Percentiles rank a stretch among this genome's conserved stretches.
phyloP scores from a whole-genome alignment of 768 basidiomycete species.

The Leccinum longicurvipes region DNA sequence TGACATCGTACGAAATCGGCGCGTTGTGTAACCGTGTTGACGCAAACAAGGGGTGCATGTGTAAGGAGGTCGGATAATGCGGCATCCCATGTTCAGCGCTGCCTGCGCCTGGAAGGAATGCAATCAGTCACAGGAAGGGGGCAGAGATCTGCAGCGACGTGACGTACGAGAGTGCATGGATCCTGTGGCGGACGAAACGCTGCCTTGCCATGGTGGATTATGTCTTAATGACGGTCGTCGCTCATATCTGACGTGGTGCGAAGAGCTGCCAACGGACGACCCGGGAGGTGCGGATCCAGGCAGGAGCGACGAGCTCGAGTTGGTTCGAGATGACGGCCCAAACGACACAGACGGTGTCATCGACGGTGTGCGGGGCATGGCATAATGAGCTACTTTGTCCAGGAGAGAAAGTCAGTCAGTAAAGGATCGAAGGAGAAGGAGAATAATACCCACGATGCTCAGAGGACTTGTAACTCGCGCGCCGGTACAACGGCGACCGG shows the following conservation, averaged over 20 bases:
- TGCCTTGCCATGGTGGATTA: slow-evolving; percentile 46
- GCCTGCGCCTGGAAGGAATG: slow-evolving; percentile 15
- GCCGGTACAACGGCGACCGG: slow-evolving; percentile 38
- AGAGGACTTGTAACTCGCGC: slow-evolving; percentile 42
- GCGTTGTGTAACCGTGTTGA: slow-evolving; percentile 53
- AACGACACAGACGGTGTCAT: slow-evolving; percentile 33
- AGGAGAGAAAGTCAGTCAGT: background rate
- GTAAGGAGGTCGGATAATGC: slow-evolving; percentile 35
- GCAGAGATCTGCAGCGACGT: background rate
- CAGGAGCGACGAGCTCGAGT: slow-evolving; percentile 48
- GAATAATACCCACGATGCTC: slow-evolving; percentile 42
- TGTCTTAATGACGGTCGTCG: slow-evolving; percentile 47
- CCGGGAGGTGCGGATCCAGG: slow-evolving; percentile 38
- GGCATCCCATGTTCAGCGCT: slow-evolving; percentile 23
- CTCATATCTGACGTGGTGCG: slow-evolving; percentile 38
- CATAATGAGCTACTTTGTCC: slow-evolving; percentile 28
- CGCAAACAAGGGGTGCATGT: slow-evolving; percentile 65
- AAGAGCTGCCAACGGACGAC: slow-evolving; percentile 39
- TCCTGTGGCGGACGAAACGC: slow-evolving; percentile 36
- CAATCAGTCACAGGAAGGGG: slow-evolving; percentile 1
- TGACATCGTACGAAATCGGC: slow-evolving; percentile 60
- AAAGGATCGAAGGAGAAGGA: background rate
- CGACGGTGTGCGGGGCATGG: slow-evolving; percentile 29
- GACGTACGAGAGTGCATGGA: slow-evolving; percentile 42
- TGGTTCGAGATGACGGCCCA: slow-evolving; percentile 46